Evolutionary conservation across 139 green algal species (phyloP), one percentile per base, ranked within the genome.

Genomic region (Ostreobium quekettii): DNA sequence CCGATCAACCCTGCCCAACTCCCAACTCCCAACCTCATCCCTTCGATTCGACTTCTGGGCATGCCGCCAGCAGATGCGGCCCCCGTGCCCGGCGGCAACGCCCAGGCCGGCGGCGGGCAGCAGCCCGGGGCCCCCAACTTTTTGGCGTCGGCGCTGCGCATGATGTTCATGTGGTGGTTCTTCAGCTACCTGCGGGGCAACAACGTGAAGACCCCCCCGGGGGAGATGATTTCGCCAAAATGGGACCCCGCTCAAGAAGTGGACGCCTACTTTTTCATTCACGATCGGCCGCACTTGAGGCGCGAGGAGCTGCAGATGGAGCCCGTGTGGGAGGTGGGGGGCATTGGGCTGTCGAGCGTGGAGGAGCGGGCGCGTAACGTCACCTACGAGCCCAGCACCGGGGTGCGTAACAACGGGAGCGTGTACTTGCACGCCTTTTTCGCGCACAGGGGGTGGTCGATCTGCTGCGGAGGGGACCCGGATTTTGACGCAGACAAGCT

Each of bases 401-500:
- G 75, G 15, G 89, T 91, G 4, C 83, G 93, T 46, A 81, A 83
- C 74, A 97, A 97, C 71, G 90, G 85, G 32, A 86, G 68, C 1
- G 61, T 94, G 37, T 95, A 75, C 24, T 35, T 92, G 37, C 90
- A 97, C 67, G 75, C 83, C 2, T 77, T 92, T 30, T 89, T 97
- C 48, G 76, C 77, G 0, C 61, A 74, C 0, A 48, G 74, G 4
- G 83, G 76, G 1, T 72, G 53, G 19, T 32, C 76, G 0, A 75
- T 81, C 15, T 31, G 77, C 47, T 60, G 62, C 1, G n/a, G n/a
- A n/a, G n/a, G 35, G 2, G 75, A 81, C 38, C 66, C 72, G 26
- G 63, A 66, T 0, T 87, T 75, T 39, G 57, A 85, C 24, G 42
- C 76, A 32, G 33, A 64, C 36, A 26, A 63, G 11, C 56, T 77